Evolutionary conservation across 2,329 filamentous ascomycete species (phyloP).

Genomic region (Coniosporium tulheliwenetii): DNA sequence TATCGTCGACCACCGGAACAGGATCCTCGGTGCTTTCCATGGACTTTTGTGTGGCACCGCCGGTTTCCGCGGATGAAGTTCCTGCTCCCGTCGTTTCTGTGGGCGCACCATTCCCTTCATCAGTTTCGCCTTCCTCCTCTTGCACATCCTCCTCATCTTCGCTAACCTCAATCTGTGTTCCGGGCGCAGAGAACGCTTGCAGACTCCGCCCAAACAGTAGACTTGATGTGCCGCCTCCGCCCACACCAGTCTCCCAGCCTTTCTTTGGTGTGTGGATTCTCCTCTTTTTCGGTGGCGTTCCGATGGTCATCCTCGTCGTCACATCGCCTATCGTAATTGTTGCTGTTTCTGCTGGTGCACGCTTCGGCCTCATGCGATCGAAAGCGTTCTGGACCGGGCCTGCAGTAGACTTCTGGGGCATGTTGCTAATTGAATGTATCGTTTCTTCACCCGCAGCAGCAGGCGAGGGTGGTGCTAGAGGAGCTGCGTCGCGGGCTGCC

Average conservation of each 20-base stretch:
- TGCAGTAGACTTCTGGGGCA: slow-evolving; percentile 18
- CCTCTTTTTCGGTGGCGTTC: slow-evolving; percentile 36
- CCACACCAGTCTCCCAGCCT: slow-evolving; percentile 27
- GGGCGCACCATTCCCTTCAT: too few relatives aligned
- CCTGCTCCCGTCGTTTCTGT: too few relatives aligned
- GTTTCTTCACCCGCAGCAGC: slow-evolving; percentile 7
- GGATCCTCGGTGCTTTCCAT: background rate
- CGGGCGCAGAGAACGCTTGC: slow-evolving; percentile 39
- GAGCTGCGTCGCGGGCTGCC: slow-evolving; percentile 9
- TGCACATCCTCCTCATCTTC: background rate
- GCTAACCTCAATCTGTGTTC: slow-evolving; percentile 21
- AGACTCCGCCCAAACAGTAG: slow-evolving; percentile 27
- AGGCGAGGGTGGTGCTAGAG: slow-evolving; percentile 3
- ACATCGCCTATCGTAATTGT: slow-evolving; percentile 61
- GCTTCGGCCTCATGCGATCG: slow-evolving; percentile 48
- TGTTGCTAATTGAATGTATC: slow-evolving; percentile 13
- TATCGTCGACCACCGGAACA: background rate
- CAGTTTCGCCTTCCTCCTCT: background rate
- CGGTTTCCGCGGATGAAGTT: too few relatives aligned
- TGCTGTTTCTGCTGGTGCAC: slow-evolving; percentile 46
- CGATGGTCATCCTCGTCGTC: slow-evolving; percentile 50
- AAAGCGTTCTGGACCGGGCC: slow-evolving; percentile 44
- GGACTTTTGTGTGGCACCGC: background rate
- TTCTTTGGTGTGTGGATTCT: slow-evolving; percentile 24
- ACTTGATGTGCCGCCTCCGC: slow-evolving; percentile 15